These are phyloP conservation scores for Bruguiera sexangula DNA, from an alignment of 345 rosid species.

Conservation along the genomic window DNA sequence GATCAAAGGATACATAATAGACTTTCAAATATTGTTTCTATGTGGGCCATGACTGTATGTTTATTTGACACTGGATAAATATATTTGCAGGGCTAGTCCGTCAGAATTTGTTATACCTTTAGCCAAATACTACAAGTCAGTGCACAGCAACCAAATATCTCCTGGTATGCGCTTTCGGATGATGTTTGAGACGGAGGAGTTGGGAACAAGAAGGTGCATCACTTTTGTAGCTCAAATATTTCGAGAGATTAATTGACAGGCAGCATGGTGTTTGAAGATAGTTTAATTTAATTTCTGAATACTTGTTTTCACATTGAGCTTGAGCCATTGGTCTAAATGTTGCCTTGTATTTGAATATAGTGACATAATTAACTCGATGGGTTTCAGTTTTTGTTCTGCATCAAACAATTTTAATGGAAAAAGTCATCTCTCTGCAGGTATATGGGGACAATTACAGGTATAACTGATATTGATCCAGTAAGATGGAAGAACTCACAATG, in stretches of 20 bases:
- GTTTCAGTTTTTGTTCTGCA: background rate
- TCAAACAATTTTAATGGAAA: constrained; percentile 2
- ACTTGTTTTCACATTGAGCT: background rate
- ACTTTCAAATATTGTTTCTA: background rate
- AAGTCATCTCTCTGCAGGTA: constrained; percentile 50
- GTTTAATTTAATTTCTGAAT: background rate
- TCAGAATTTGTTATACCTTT: constrained; percentile 95
- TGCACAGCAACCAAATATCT: constrained; percentile 67
- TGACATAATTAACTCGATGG: constrained; percentile 5
- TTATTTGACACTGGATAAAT: constrained; percentile 5
- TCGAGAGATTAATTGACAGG: background rate
- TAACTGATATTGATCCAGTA: constrained; percentile 79
- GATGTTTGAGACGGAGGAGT: constrained; percentile 98
- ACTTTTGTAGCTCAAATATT: background rate
- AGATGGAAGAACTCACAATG: constrained; percentile 97
- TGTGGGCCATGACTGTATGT: background rate
- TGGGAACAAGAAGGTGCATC: constrained; percentile 65
- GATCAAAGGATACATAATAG: background rate
- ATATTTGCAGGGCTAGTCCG: constrained; percentile 64
- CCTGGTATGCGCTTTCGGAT: constrained; percentile 91
- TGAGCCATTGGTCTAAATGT: background rate
- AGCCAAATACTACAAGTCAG: constrained; percentile 87
- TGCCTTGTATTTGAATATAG: background rate
- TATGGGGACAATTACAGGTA: constrained; percentile 93
- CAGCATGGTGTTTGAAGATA: background rate